Evolutionary conservation across 2,329 filamentous ascomycete species (phyloP), one percentile per base, ranked within the genome.

Genomic region (Aspergillus sp.): DNA sequence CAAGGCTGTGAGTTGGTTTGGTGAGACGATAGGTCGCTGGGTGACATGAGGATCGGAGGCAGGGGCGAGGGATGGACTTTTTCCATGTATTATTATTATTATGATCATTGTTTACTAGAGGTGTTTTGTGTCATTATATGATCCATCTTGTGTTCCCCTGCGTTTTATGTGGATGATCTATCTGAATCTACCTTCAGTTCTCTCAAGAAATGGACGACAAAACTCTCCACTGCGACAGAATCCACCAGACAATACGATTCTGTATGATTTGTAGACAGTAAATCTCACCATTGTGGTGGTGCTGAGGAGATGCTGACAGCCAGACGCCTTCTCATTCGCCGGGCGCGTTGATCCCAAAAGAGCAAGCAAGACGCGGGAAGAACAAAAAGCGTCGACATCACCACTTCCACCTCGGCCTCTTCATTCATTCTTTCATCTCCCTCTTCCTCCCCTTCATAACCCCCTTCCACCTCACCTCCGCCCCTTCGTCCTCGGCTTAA

Each of bases 1-100:
- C 50, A 73, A 68, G 55, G 67, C 70, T 32, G 64, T 66, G 21
- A 67, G 66, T 43, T 75, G 71, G 71, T 75, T 76, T 65, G 73
- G 73, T 41, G 71, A 75, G 59, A 74, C 71, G 1, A 62, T 76
- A 56, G 73, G 71, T 11, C 73, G 67, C 51, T 76, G 70, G 68
- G 49, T 75, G 38, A 67, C 71, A 16, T 75, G 62, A 51, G 25
- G 25, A 29, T 29, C 9, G 25, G 25, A 29, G 23, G 25, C 25
- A 29, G 25, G 25, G 34, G n/a, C 6, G 1, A 38, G 14, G 34
- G 34, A 16, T n/a, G 31, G 42, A 44, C 23, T 31, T 47, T 45
- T 46, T 54, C 36, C 52, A 49, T 59, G 50, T 62, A 56, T 54
- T 52, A 54, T 56, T 41, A 56, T 43, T 50, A 45, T 45, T 40